These are phyloP conservation scores for Cyclocybe aegerita DNA, from an alignment of 768 basidiomycete species.

Conservation along the genomic window DNA sequence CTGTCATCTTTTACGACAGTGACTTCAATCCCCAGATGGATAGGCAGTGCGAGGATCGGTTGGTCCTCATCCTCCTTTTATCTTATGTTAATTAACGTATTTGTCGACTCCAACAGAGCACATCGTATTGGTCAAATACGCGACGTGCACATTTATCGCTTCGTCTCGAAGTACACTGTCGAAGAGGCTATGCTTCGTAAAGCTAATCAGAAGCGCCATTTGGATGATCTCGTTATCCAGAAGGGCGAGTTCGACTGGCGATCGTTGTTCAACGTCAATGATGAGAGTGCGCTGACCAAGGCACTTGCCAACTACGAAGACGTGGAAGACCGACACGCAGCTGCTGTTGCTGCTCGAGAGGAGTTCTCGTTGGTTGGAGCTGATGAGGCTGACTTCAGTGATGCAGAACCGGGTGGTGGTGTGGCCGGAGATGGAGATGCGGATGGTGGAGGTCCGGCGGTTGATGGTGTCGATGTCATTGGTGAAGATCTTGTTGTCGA, in stretches of 20 bases:
- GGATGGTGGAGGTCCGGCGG: constrained; percentile 11
- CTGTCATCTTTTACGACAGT: constrained; percentile 96
- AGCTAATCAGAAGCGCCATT: constrained; percentile 94
- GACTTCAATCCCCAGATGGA: constrained; percentile 99
- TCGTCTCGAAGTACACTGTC: constrained; percentile 86
- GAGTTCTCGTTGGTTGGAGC: constrained; percentile 72
- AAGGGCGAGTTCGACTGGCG: constrained; percentile 96
- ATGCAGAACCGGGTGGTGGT: constrained; percentile 14
- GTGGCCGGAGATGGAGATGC: constrained; percentile 19
- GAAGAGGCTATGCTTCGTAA: constrained; percentile 96
- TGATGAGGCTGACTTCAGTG: constrained; percentile 77
- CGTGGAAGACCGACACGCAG: constrained; percentile 82
- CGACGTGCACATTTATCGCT: constrained; percentile 95
- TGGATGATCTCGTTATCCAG: constrained; percentile 91
- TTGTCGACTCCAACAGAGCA: constrained; percentile 48
- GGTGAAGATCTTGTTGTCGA: constrained; percentile 14
- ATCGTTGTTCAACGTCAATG: constrained; percentile 58
- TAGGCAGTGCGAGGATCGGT: constrained; percentile 93
- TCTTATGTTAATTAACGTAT: background rate
- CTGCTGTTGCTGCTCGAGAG: constrained; percentile 72
- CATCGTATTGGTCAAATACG: constrained; percentile 98
- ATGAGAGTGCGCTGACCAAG: constrained; percentile 61
- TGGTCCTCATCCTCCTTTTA: constrained; percentile 17
- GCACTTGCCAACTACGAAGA: constrained; percentile 89
- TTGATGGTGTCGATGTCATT: constrained; percentile 32